Evolutionary conservation across 2,329 filamentous ascomycete species (phyloP).

Genomic region (Neobulgaria alba): DNA sequence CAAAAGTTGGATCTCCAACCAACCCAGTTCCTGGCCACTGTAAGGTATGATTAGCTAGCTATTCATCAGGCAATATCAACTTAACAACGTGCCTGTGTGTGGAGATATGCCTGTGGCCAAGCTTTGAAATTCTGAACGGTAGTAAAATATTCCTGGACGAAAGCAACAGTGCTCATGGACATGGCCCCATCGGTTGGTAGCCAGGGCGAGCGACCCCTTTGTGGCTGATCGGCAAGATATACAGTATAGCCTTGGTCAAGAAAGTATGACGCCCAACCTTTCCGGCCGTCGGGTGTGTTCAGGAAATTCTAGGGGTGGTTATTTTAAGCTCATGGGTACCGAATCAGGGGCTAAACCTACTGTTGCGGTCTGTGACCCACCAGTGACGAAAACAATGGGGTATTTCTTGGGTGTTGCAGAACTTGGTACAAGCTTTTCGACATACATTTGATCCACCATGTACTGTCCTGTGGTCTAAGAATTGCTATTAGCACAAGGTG

Average conservation of each 20-base stretch:
- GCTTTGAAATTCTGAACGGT: too few species aligned
- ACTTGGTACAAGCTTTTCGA: conserved; percentile 37
- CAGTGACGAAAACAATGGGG: conserved; percentile 23
- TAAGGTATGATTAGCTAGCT: not conserved
- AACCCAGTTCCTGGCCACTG: conserved; percentile 20
- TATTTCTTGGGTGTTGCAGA: conserved; percentile 10
- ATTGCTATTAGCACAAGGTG: too few species aligned
- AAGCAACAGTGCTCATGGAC: too few species aligned
- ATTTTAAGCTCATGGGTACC: not conserved
- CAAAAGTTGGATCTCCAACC: conserved; percentile 21
- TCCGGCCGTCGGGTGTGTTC: conserved; percentile 38
- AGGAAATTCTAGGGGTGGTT: conserved; percentile 34
- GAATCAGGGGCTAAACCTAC: conserved; percentile 11
- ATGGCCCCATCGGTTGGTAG: too few species aligned
- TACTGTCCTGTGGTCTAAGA: too few species aligned
- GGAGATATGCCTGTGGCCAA: conserved; percentile 31
- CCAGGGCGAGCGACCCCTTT: conserved; percentile 18
- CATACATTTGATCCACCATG: conserved; percentile 53
- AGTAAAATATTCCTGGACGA: too few species aligned
- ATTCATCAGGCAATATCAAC: not conserved
- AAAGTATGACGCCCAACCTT: conserved; percentile 40
- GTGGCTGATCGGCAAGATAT: conserved; percentile 32
- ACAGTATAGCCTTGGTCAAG: conserved; percentile 36
- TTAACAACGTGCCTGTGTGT: conserved; percentile 34
- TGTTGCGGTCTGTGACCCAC: conserved; percentile 20